A percentile compares a stretch with the other conserved stretches of the same genome.
Conservation (phyloP, 805 yeast species). For the Candida incommunis region DNA sequence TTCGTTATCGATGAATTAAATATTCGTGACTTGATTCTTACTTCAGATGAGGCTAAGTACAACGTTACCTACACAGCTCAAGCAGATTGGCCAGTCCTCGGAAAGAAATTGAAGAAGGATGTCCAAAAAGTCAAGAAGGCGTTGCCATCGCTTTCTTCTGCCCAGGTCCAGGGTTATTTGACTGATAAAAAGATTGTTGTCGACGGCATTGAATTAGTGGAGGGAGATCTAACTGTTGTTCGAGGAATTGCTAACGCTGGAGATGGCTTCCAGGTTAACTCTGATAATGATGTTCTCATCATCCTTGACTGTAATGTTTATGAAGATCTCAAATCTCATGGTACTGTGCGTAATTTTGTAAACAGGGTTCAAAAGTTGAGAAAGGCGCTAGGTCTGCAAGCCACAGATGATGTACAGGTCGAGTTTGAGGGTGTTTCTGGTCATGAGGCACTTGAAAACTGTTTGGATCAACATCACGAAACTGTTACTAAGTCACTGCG, state of each 20-base stretch:
- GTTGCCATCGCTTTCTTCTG: constrained; percentile 67
- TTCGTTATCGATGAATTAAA: constrained; percentile 88
- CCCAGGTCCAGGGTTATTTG: constrained; percentile 65
- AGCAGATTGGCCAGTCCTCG: constrained; percentile 98
- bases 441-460: constrained; percentile 30
- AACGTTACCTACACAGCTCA: constrained; percentile 87
- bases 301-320: constrained; percentile 79
- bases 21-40: constrained; percentile 74
- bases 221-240: constrained; percentile 80
- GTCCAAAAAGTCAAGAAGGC: constrained; percentile 91
- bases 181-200: constrained; percentile 63
- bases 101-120: constrained; percentile 91
- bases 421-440: constrained; percentile 59
- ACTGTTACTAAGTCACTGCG: constrained; percentile 68
- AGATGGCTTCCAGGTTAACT: constrained; percentile 72
- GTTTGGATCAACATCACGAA: constrained; percentile 50
- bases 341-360: constrained; percentile 88
- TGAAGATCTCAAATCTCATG: constrained; percentile 83
- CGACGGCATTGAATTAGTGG: constrained; percentile 75
- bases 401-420: constrained; percentile 88
- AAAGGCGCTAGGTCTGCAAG: constrained; percentile 88
- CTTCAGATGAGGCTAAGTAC: constrained; percentile 80
- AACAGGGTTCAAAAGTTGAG: constrained; percentile 96
- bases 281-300: constrained; percentile 79
- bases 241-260: constrained; percentile 68